A percentile compares a stretch with the other conserved stretches of the same genome.
phyloP scores from a whole-genome alignment of 2,329 filamentous ascomycete genomes.

The Fusarium pseudoanthophilum region DNA sequence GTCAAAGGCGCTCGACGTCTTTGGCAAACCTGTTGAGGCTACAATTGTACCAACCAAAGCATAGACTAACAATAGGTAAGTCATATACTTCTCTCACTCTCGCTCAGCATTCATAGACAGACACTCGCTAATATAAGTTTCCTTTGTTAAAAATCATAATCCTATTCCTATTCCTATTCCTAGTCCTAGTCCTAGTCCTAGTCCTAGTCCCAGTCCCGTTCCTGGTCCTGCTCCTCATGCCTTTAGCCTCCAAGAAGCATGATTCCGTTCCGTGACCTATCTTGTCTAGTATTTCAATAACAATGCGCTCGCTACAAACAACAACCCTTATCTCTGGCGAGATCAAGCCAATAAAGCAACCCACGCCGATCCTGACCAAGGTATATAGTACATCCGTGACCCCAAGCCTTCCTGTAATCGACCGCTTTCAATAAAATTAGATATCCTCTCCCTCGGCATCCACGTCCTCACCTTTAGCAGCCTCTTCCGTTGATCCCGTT shows the following conservation, averaged over 20 bases:
- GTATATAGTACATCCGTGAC: slow-evolving; percentile 38
- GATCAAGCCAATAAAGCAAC: slow-evolving; percentile 23
- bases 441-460: slow-evolving; percentile 52
- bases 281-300: slow-evolving; percentile 27
- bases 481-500: slow-evolving; percentile 13
- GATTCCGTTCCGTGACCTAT: background rate
- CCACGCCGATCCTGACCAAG: slow-evolving; percentile 30
- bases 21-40: slow-evolving; percentile 1
- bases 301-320: slow-evolving; percentile 35
- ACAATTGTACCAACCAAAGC: background rate
- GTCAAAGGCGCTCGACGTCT: slow-evolving; percentile 4
- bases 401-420: background rate
- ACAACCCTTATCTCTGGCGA: slow-evolving; percentile 7
- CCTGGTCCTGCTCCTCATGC: background rate
- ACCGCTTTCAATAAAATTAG: slow-evolving; percentile 30
- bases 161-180: background rate
- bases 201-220: background rate
- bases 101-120: background rate
- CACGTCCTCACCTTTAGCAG: slow-evolving; percentile 44
- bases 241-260: background rate
- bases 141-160: slow-evolving; percentile 9
- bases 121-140: background rate
- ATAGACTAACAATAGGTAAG: background rate
- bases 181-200: too few relatives aligned
- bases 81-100: background rate